Evolutionary conservation across 257 asterid genomes (phyloP).

Genomic region (Przewalskia tangutica): DNA sequence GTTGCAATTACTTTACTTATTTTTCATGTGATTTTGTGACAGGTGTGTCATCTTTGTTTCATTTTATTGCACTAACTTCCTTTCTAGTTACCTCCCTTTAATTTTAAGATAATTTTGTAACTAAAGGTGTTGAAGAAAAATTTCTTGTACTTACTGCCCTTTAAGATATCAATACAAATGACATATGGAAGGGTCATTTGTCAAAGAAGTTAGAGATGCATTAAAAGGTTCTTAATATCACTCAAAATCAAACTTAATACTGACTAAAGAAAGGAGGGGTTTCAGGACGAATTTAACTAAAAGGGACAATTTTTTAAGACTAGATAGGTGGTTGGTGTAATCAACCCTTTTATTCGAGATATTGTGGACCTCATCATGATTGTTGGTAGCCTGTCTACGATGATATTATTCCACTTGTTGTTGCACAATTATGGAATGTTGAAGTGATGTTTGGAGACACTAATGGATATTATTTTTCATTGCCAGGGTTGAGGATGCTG

Average conservation of each 20-base stretch:
- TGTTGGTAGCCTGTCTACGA: background rate
- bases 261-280: background rate
- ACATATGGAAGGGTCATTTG: background rate
- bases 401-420: slow-evolving; percentile 1
- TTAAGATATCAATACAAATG: background rate
- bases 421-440: background rate
- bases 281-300: background rate
- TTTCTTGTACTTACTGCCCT: background rate
- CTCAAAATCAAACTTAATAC: background rate
- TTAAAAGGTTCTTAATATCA: background rate
- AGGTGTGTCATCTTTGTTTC: background rate
- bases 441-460: background rate
- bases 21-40: background rate
- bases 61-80: background rate
- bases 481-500: slow-evolving; percentile 96
- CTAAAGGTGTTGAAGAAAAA: background rate
- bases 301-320: background rate
- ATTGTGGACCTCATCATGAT: background rate
- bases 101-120: background rate
- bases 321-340: background rate
- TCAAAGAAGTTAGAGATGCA: background rate
- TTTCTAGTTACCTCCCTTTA: background rate
- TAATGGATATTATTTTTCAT: slow-evolving; percentile 1
- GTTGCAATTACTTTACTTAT: background rate
- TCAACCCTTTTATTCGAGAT: background rate